These are phyloP conservation scores for Moesziomyces antarcticus DNA, from an alignment of 1,284 basidiomycete genomes.

Conservation along the genomic window DNA sequence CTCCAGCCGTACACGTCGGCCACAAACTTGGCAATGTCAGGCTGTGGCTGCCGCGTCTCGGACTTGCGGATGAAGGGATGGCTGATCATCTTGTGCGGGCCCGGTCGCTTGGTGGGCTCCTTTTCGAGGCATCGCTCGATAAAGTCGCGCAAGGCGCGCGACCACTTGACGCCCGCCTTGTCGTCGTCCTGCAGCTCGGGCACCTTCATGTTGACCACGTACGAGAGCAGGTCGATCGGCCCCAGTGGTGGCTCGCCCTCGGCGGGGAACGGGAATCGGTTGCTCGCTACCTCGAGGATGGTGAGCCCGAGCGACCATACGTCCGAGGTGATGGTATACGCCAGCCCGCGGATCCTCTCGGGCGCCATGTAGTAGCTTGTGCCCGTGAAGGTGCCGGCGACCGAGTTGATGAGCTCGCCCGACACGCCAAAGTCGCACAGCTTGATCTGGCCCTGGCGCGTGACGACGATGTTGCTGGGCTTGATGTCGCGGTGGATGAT, in stretches of 20 bases:
- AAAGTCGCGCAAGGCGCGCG: constrained; percentile 89
- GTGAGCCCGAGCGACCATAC: constrained; percentile 98
- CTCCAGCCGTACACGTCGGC: constrained; percentile 86
- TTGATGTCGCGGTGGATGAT: constrained; percentile 99
- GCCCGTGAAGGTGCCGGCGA: constrained; percentile 94
- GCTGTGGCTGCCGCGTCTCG: constrained; percentile 78
- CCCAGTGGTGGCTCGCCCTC: constrained; percentile 76
- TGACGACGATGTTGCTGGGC: constrained; percentile 92
- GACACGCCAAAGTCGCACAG: constrained; percentile 96
- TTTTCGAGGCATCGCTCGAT: constrained; percentile 82
- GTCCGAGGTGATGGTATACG: constrained; percentile 92
- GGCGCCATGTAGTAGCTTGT: constrained; percentile 99
- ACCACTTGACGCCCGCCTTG: constrained; percentile 75
- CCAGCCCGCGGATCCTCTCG: constrained; percentile 87
- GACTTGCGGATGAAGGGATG: constrained; percentile 87
- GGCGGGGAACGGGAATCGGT: constrained; percentile 93
- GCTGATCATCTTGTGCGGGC: constrained; percentile 82
- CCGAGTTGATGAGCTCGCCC: constrained; percentile 88
- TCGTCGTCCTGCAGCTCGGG: constrained; percentile 76
- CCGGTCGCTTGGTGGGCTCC: constrained; percentile 75
- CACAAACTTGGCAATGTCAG: constrained; percentile 77
- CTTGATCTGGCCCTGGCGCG: constrained; percentile 86
- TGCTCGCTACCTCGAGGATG: constrained; percentile 90
- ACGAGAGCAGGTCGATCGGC: constrained; percentile 91
- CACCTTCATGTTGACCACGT: constrained; percentile 88